Percentiles rank a stretch among this genome's conserved stretches.
These are phyloP conservation scores for Hypoxylon sp. DNA, from an alignment of 2,329 filamentous ascomycete genomes.

Conservation along the genomic window DNA sequence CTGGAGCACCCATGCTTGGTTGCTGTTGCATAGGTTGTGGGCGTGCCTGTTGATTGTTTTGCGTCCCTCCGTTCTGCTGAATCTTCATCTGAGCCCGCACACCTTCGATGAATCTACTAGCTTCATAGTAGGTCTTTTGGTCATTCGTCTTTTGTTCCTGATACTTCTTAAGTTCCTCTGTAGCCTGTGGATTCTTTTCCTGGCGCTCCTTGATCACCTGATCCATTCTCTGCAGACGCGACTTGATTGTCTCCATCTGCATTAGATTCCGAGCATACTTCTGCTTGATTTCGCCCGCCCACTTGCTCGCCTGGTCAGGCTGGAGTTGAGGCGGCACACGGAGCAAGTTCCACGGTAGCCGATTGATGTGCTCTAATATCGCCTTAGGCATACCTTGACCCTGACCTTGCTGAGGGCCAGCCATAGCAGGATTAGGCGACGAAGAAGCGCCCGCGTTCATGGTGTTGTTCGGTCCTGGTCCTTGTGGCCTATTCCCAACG, in stretches of 20 bases:
- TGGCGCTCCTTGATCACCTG: conserved; percentile 40
- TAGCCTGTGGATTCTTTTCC: conserved; percentile 35
- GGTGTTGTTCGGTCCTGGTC: conserved; percentile 7
- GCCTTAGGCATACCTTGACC: conserved; percentile 32
- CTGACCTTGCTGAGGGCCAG: conserved; percentile 2
- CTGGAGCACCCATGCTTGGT: conserved; percentile 16
- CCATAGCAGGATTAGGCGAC: conserved; percentile 10
- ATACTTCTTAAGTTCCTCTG: conserved; percentile 40
- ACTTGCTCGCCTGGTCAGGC: conserved; percentile 38
- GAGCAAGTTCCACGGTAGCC: conserved; percentile 39
- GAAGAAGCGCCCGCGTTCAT: conserved; percentile 7
- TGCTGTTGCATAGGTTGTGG: conserved; percentile 40
- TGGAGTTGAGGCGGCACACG: conserved; percentile 23
- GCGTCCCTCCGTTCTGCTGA: conserved; percentile 21
- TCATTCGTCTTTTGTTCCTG: conserved; percentile 33
- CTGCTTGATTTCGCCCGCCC: conserved; percentile 32
- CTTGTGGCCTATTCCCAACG: conserved; percentile 34
- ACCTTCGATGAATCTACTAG: conserved; percentile 37
- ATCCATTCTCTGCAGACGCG: conserved; percentile 33
- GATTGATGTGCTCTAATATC: conserved; percentile 41
- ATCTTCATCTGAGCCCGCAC: conserved; percentile 38
- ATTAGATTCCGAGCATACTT: conserved; percentile 40
- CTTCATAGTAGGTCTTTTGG: conserved; percentile 37
- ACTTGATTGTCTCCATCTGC: conserved; percentile 42
- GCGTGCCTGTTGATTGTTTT: conserved; percentile 37